A percentile compares a stretch with the other conserved stretches of the same genome.
phyloP scores from a whole-genome alignment of 2,329 filamentous ascomycete species.

The Monascus ruber region DNA sequence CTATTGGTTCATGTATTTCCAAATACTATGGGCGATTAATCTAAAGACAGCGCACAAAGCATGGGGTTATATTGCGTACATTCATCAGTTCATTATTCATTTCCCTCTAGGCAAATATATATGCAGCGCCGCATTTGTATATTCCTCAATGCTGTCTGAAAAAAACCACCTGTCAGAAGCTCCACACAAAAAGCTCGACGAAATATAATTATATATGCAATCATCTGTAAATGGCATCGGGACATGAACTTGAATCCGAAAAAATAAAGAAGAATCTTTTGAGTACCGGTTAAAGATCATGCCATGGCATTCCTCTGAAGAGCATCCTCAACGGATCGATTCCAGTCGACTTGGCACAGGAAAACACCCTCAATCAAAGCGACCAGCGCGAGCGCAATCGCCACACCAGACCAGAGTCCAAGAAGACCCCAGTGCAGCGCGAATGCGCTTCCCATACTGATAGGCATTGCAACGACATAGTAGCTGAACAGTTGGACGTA shows the following conservation, averaged over 20 bases:
- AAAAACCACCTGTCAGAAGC: too few relatives aligned
- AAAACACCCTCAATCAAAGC: conserved; percentile 46
- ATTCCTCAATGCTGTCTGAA: too few relatives aligned
- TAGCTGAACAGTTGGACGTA: conserved; percentile 81
- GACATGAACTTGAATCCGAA: neutral
- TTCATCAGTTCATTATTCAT: too few relatives aligned
- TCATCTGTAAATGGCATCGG: neutral
- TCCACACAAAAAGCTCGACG: neutral
- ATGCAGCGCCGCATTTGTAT: too few relatives aligned
- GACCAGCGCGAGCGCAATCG: conserved; percentile 55
- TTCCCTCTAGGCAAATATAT: too few relatives aligned
- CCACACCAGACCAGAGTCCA: conserved; percentile 73
- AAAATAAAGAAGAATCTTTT: neutral
- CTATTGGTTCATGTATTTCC: too few relatives aligned
- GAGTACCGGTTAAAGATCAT: neutral
- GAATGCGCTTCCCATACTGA: conserved; percentile 70
- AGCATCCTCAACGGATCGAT: conserved; percentile 50
- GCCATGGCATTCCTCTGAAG: conserved; percentile 40
- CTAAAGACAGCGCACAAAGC: too few relatives aligned
- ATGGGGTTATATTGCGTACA: too few relatives aligned
- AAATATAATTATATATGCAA: neutral
- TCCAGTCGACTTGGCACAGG: conserved; percentile 44
- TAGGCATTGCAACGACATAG: conserved; percentile 74
- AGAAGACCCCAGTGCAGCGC: conserved; percentile 63
- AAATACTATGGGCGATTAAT: too few relatives aligned